Evolutionary conservation across 176 grass and related monocot genomes (phyloP).

Genomic region (Aegilops sharonensis): DNA sequence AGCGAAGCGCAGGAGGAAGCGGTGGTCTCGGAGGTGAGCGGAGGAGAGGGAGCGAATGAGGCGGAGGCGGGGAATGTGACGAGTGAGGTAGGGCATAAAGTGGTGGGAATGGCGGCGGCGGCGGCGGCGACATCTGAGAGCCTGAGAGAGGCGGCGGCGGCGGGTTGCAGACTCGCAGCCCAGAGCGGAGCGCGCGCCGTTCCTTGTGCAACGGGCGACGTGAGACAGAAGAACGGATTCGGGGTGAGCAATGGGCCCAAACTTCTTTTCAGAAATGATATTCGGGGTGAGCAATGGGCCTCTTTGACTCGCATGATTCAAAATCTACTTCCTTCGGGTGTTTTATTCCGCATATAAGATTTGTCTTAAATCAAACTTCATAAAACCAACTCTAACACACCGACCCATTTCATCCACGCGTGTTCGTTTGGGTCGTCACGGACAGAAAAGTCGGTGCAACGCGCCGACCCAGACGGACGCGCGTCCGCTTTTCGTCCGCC

Average conservation of each 20-base stretch:
- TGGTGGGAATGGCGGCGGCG: neutral
- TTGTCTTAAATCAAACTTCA: too few relatives aligned
- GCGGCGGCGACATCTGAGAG: conserved; percentile 48
- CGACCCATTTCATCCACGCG: too few relatives aligned
- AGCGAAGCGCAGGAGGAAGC: conserved; percentile 52
- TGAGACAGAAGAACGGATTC: neutral
- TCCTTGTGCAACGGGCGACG: neutral
- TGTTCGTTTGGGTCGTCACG: too few relatives aligned
- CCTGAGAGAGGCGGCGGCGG: neutral
- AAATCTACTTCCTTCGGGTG: too few relatives aligned
- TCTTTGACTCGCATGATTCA: too few relatives aligned
- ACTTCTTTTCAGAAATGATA: neutral
- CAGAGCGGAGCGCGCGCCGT: neutral
- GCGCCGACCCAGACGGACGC: too few relatives aligned
- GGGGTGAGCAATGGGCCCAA: conserved; percentile 11
- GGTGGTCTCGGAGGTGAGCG: conserved; percentile 23
- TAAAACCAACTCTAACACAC: too few relatives aligned
- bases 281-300: neutral
- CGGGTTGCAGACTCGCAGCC: conserved; percentile 24
- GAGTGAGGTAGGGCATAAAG: conserved; percentile 36
- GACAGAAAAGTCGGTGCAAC: too few relatives aligned
- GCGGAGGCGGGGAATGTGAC: conserved; percentile 13
- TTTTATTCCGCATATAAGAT: too few relatives aligned
- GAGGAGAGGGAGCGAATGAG: conserved; percentile 30
- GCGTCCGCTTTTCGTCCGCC: too few relatives aligned